These are phyloP conservation scores for Candida adriatica DNA, from an alignment of 805 yeast species.

Conservation along the genomic window DNA sequence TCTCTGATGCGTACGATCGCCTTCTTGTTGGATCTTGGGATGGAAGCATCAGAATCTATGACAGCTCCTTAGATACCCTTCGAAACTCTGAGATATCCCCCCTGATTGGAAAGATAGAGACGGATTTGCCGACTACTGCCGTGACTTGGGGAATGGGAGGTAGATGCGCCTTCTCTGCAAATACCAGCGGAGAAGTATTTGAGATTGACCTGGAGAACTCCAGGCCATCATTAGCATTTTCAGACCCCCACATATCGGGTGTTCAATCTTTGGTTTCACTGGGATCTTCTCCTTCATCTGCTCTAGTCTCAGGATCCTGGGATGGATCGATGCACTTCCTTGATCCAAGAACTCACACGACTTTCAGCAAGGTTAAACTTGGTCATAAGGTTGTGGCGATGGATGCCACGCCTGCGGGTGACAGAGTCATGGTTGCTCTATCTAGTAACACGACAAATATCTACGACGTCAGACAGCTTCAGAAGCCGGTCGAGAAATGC, in stretches of 20 bases:
- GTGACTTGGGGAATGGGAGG: slow-evolving; percentile 17
- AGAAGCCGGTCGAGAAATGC: slow-evolving; percentile 40
- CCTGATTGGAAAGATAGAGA: slow-evolving; percentile 21
- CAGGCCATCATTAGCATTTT: slow-evolving; percentile 25
- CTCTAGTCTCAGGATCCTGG: slow-evolving; percentile 55
- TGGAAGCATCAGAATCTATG: slow-evolving; percentile 38
- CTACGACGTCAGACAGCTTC: slow-evolving; percentile 46
- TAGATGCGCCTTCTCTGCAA: slow-evolving; percentile 36
- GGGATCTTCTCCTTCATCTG: slow-evolving; percentile 14
- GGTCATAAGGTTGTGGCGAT: slow-evolving; percentile 53
- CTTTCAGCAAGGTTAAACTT: slow-evolving; percentile 15
- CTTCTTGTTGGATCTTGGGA: slow-evolving; percentile 57
- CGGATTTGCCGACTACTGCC: slow-evolving; percentile 15
- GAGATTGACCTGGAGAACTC: slow-evolving; percentile 45
- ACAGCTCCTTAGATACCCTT: slow-evolving; percentile 21
- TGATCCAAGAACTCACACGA: slow-evolving; percentile 6
- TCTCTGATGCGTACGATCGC: slow-evolving; percentile 30
- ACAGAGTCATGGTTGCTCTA: slow-evolving; percentile 44
- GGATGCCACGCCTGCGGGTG: slow-evolving; percentile 40
- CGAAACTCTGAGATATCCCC: slow-evolving; percentile 22
- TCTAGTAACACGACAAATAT: slow-evolving; percentile 46
- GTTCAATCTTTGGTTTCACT: slow-evolving; percentile 26
- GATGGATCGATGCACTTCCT: slow-evolving; percentile 26
- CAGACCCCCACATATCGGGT: slow-evolving; percentile 32
- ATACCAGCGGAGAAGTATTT: slow-evolving; percentile 47